Evolutionary conservation across 2,329 filamentous ascomycete genomes (phyloP).

Genomic region (Ophiostoma novo-ulmi): DNA sequence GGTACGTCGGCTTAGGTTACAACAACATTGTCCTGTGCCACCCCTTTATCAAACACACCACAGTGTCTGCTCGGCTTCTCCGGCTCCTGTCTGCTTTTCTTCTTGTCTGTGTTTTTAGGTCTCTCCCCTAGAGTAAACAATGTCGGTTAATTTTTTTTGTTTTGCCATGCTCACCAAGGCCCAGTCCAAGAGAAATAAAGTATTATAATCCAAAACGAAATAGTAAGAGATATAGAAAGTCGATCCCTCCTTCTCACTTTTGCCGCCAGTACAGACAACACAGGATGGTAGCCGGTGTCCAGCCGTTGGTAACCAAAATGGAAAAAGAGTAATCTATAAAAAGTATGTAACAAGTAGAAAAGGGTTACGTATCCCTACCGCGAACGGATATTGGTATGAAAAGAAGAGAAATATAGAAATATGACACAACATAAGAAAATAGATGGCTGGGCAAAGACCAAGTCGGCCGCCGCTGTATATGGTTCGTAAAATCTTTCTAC

Average conservation of each 20-base stretch:
- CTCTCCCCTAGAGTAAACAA: conserved; percentile 12
- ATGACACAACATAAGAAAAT: conserved; percentile 22
- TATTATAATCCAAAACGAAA: conserved; percentile 24
- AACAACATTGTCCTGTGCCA: neutral
- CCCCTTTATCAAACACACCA: neutral
- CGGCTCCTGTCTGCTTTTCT: neutral
- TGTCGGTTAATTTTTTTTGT: conserved; percentile 8
- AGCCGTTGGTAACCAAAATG: conserved; percentile 15
- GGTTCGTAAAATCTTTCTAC: conserved; percentile 22
- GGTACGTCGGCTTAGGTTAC: neutral
- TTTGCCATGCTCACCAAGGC: conserved; percentile 21
- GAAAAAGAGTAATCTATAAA: conserved; percentile 25
- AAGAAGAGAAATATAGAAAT: conserved; percentile 18
- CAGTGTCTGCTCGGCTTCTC: neutral
- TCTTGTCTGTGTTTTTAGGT: neutral
- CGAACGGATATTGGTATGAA: conserved; percentile 26
- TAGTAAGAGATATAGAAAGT: neutral
- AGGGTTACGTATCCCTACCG: conserved; percentile 1
- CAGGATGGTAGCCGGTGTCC: neutral
- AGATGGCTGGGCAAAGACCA: conserved; percentile 17
- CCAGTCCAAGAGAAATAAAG: conserved; percentile 20
- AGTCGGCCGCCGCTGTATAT: conserved; percentile 21
- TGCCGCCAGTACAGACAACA: conserved; percentile 15
- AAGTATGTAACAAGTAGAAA: conserved; percentile 21
- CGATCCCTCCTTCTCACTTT: conserved; percentile 10